A percentile compares a stretch with the other conserved stretches of the same genome.
These are phyloP conservation scores for Globisporangium ultimum DNA, from an alignment of 352 stramenopile genomes.

Conservation along the genomic window DNA sequence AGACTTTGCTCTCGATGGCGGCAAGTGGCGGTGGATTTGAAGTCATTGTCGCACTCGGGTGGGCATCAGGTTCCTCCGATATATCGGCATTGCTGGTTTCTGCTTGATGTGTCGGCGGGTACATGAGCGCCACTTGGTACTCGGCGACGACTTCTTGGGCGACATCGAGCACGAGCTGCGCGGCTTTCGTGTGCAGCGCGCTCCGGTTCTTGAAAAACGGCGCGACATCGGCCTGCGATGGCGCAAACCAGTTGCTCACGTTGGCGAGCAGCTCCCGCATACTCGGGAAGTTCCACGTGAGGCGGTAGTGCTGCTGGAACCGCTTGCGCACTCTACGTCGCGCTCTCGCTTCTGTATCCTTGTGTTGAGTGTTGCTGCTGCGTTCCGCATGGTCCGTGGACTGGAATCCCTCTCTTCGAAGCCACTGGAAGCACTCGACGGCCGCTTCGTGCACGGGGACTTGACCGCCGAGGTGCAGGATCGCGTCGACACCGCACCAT, in stretches of 20 bases:
- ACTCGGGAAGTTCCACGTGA: constrained; percentile 63
- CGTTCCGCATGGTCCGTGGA: neutral
- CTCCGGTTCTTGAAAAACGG: constrained; percentile 53
- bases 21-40: too few relatives aligned
- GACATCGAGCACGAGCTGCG: constrained; percentile 38
- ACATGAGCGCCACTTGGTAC: constrained; percentile 57
- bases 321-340: constrained; percentile 42
- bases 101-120: neutral
- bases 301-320: constrained; percentile 71
- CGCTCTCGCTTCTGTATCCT: constrained; percentile 9
- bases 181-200: constrained; percentile 21
- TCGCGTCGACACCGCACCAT: constrained; percentile 69
- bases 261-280: constrained; percentile 54
- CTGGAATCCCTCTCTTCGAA: constrained; percentile 28
- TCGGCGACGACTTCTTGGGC: constrained; percentile 45
- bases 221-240: constrained; percentile 51
- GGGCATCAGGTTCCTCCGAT: too few relatives aligned
- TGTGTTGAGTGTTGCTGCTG: neutral
- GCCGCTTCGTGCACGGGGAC: constrained; percentile 69
- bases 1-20: neutral
- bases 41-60: too few relatives aligned
- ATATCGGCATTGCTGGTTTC: neutral
- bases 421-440: constrained; percentile 60
- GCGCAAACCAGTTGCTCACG: constrained; percentile 68
- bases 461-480: constrained; percentile 72